Conservation (phyloP, 805 yeast species). For the Scheffersomyces stipitis region DNA sequence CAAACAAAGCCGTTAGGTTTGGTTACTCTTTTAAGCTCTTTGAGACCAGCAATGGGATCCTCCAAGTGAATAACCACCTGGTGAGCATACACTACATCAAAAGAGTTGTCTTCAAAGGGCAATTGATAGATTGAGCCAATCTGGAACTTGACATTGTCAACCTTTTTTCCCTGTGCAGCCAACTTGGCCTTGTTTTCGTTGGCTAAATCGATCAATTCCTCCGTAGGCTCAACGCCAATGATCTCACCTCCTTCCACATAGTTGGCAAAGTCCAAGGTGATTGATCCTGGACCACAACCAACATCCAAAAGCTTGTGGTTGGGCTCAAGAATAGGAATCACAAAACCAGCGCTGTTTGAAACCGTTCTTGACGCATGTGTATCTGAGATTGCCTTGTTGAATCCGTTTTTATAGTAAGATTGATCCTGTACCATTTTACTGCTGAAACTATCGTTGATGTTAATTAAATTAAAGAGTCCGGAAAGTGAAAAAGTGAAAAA, state of each 20-base stretch:
- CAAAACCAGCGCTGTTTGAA: slow-evolving; percentile 22
- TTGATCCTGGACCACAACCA: slow-evolving; percentile 46
- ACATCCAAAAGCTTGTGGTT: slow-evolving; percentile 33
- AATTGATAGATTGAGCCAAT: slow-evolving; percentile 29
- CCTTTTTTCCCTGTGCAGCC: slow-evolving; percentile 1
- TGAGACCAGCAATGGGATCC: slow-evolving; percentile 31
- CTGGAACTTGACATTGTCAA: slow-evolving; percentile 21
- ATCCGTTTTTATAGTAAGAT: slow-evolving; percentile 24
- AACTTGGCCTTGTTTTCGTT: slow-evolving; percentile 6
- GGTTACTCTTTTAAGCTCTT: slow-evolving; percentile 36
- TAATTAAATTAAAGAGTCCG: too few relatives aligned
- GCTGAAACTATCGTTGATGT: neutral
- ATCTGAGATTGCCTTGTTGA: slow-evolving; percentile 17
- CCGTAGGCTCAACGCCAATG: slow-evolving; percentile 32
- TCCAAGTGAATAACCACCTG: slow-evolving; percentile 38
- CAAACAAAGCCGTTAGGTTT: slow-evolving; percentile 34
- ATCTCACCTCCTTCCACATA: slow-evolving; percentile 26
- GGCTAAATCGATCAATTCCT: slow-evolving; percentile 28
- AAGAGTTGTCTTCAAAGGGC: slow-evolving; percentile 33
- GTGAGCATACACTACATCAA: slow-evolving; percentile 40
- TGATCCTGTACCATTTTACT: slow-evolving; percentile 12
- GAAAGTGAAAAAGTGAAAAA: too few relatives aligned
- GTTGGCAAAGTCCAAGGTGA: slow-evolving; percentile 32
- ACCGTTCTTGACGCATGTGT: slow-evolving; percentile 38
- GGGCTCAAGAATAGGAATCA: slow-evolving; percentile 25